Evolutionary conservation across 2,329 filamentous ascomycete genomes (phyloP).

Genomic region (Aureobasidium sp.): DNA sequence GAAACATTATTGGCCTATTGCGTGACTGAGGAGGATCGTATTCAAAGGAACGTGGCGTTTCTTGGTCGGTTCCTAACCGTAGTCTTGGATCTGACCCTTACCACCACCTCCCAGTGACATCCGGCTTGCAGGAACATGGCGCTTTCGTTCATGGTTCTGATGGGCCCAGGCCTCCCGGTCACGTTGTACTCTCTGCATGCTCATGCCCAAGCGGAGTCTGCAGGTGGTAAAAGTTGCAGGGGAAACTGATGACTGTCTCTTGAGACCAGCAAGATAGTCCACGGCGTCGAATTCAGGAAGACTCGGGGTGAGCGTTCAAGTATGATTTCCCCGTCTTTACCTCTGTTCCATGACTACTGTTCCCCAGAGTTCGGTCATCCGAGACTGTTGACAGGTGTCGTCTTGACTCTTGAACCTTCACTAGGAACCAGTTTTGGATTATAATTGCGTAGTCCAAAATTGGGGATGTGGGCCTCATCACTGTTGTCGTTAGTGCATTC

Average conservation of each 20-base stretch:
- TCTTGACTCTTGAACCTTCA: background rate
- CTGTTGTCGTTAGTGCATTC: background rate
- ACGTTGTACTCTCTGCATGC: background rate
- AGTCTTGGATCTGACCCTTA: background rate
- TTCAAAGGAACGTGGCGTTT: background rate
- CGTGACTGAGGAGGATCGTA: background rate
- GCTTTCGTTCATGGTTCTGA: background rate
- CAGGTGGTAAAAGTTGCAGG: background rate
- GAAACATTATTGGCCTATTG: background rate
- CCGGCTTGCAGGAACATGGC: background rate
- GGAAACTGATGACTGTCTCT: background rate
- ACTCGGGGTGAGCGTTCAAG: background rate
- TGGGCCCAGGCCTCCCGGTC: background rate
- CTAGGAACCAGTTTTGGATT: background rate
- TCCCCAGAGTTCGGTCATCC: background rate
- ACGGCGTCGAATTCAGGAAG: background rate
- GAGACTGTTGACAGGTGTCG: slow-evolving; percentile 2
- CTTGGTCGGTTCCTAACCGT: background rate
- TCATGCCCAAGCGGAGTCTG: background rate
- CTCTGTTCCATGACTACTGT: background rate
- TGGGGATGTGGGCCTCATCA: slow-evolving; percentile 2
- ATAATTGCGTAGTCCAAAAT: background rate
- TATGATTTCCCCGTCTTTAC: background rate
- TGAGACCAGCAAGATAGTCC: background rate
- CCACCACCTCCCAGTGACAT: background rate